phyloP scores from a whole-genome alignment of 371 early-diverging fungal species.

The Choanephora cucurbitarum region DNA sequence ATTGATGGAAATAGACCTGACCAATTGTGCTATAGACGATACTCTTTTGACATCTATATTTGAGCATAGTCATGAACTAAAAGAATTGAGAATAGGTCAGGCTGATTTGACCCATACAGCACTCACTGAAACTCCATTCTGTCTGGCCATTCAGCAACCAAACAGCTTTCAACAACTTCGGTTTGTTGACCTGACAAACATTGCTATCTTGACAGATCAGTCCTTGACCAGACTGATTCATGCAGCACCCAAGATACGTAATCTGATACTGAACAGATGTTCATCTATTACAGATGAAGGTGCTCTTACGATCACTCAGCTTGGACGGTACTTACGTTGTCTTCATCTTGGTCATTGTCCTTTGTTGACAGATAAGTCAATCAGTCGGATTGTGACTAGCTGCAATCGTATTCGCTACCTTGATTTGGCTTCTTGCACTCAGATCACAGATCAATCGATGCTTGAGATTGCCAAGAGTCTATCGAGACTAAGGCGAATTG shows the following conservation, averaged over 20 bases:
- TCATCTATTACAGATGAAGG: conserved; percentile 54
- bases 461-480: conserved; percentile 53
- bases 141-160: conserved; percentile 13
- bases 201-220: conserved; percentile 50
- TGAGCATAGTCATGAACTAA: conserved; percentile 44
- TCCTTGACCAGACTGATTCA: conserved; percentile 47
- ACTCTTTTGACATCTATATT: conserved; percentile 49
- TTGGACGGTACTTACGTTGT: conserved; percentile 62
- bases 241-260: conserved; percentile 59
- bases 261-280: conserved; percentile 63
- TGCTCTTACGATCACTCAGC: conserved; percentile 47
- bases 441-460: conserved; percentile 58
- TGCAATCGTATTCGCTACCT: conserved; percentile 67
- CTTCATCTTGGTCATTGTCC: conserved; percentile 64
- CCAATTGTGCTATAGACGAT: conserved; percentile 55
- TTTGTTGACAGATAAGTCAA: conserved; percentile 54
- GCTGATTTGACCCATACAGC: conserved; percentile 12
- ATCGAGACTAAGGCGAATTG: conserved; percentile 60
- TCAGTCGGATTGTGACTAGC: conserved; percentile 48
- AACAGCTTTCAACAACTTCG: conserved; percentile 55
- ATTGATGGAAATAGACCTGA: conserved; percentile 62
- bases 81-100: conserved; percentile 55
- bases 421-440: conserved; percentile 62
- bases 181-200: conserved; percentile 58
- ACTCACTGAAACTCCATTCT: conserved; percentile 50